A percentile compares a stretch with the other conserved stretches of the same genome.
Evolutionary conservation across 805 yeast species (phyloP).

Genomic region (Candida tallmaniae): DNA sequence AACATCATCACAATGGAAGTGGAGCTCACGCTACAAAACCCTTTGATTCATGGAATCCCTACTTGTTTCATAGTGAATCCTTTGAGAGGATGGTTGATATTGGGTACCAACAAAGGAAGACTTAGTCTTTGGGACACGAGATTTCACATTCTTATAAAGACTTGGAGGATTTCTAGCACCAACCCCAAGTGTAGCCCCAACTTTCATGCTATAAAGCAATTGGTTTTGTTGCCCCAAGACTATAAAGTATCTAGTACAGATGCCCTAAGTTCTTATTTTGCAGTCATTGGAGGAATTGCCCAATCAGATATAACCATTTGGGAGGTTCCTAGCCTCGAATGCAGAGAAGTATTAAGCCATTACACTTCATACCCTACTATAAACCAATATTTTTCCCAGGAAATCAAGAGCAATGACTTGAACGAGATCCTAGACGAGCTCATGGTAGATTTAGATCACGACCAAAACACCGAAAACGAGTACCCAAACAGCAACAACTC

Average conservation of each 20-base stretch:
- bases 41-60: slow-evolving; percentile 62
- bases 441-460: slow-evolving; percentile 8
- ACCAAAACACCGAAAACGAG: slow-evolving; percentile 2
- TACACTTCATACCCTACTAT: slow-evolving; percentile 2
- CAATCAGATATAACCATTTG: slow-evolving; percentile 62
- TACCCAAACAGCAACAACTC: slow-evolving; percentile 1
- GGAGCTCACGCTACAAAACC: slow-evolving; percentile 43
- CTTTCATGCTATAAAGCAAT: slow-evolving; percentile 5
- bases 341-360: slow-evolving; percentile 35
- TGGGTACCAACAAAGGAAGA: slow-evolving; percentile 74
- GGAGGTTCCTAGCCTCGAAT: slow-evolving; percentile 65
- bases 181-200: slow-evolving; percentile 13
- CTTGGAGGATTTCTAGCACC: slow-evolving; percentile 52
- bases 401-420: slow-evolving; percentile 14
- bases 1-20: slow-evolving; percentile 57
- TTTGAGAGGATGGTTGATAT: slow-evolving; percentile 55
- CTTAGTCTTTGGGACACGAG: slow-evolving; percentile 80
- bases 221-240: slow-evolving; percentile 9
- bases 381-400: slow-evolving; percentile 21
- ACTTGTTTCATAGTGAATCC: slow-evolving; percentile 55
- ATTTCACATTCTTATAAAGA: slow-evolving; percentile 53
- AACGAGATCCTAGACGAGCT: slow-evolving; percentile 9
- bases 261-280: slow-evolving; percentile 9
- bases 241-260: slow-evolving; percentile 1
- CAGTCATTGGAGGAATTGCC: slow-evolving; percentile 43